These are phyloP conservation scores for Mycena citricolor DNA, from an alignment of 1,284 basidiomycete genomes.

Conservation along the genomic window DNA sequence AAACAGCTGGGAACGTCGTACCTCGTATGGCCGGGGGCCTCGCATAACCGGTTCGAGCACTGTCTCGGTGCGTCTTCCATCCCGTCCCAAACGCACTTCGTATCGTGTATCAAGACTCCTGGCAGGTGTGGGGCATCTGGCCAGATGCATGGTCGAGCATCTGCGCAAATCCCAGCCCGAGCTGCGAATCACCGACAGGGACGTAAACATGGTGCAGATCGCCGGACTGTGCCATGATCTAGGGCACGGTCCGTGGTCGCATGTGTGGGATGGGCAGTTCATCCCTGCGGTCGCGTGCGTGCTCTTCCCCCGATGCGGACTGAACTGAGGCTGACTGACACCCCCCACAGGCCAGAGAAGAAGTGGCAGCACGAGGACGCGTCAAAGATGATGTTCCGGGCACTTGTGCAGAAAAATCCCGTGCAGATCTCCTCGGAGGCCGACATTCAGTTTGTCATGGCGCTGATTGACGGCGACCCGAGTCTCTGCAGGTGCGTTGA, in stretches of 20 bases:
- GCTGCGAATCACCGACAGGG: constrained; percentile 63
- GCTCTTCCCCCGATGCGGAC: constrained; percentile 11
- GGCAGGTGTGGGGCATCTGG: constrained; percentile 69
- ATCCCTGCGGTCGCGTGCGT: constrained; percentile 41
- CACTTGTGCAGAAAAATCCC: constrained; percentile 53
- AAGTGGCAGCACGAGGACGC: constrained; percentile 70
- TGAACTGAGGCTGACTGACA: constrained; percentile 11
- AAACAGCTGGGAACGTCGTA: constrained; percentile 78
- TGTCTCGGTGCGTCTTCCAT: constrained; percentile 65
- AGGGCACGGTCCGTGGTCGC: constrained; percentile 74
- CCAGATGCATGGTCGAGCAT: constrained; percentile 57
- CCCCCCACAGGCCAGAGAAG: constrained; percentile 36
- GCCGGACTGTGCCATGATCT: constrained; percentile 75
- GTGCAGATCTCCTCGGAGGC: too few relatives aligned
- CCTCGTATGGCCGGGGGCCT: constrained; percentile 72
- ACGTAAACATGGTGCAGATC: constrained; percentile 65
- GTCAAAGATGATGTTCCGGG: constrained; percentile 73
- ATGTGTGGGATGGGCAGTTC: constrained; percentile 69
- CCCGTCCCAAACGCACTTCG: too few relatives aligned
- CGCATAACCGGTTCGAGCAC: constrained; percentile 81
- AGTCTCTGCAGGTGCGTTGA: constrained; percentile 46
- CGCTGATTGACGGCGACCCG: constrained; percentile 62
- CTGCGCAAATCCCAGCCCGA: constrained; percentile 60
- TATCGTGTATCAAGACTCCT: too few relatives aligned
- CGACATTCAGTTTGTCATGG: constrained; percentile 63